phyloP scores from a whole-genome alignment of 2,329 filamentous ascomycete genomes.

The Lachnellula hyalina region DNA sequence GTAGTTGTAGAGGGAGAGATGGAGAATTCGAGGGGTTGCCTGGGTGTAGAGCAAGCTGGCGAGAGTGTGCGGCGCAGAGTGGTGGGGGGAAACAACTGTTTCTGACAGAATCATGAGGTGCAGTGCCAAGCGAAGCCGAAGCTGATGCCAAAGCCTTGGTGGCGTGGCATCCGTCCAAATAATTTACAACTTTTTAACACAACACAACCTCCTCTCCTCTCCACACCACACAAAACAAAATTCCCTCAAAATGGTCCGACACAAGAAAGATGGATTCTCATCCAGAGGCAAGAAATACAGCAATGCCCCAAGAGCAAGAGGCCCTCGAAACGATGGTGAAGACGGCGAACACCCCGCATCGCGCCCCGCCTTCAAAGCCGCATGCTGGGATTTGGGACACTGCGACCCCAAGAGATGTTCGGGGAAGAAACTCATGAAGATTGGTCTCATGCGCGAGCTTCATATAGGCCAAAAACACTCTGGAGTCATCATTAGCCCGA shows the following conservation, averaged over 20 bases:
- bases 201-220: background rate
- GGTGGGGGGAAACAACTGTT: background rate
- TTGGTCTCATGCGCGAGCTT: constrained; percentile 89
- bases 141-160: background rate
- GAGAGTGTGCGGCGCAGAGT: constrained; percentile 12
- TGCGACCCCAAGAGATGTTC: constrained; percentile 97
- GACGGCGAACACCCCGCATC: constrained; percentile 33
- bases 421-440: constrained; percentile 86
- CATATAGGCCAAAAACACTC: constrained; percentile 86
- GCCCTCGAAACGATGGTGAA: constrained; percentile 41
- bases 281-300: constrained; percentile 63
- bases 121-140: too few relatives aligned
- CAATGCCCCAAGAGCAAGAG: constrained; percentile 51
- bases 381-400: constrained; percentile 96
- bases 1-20: background rate
- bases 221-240: constrained; percentile 1
- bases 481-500: constrained; percentile 91
- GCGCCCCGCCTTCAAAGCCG: constrained; percentile 72
- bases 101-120: background rate
- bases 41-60: constrained; percentile 13
- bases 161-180: background rate
- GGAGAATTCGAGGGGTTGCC: constrained; percentile 4
- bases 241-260: constrained; percentile 67
- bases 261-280: constrained; percentile 83
- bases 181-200: background rate